Percentiles rank a stretch among this genome's conserved stretches.
Evolutionary conservation across 2,329 filamentous ascomycete species (phyloP).

Genomic region (Xylariaceae sp.): DNA sequence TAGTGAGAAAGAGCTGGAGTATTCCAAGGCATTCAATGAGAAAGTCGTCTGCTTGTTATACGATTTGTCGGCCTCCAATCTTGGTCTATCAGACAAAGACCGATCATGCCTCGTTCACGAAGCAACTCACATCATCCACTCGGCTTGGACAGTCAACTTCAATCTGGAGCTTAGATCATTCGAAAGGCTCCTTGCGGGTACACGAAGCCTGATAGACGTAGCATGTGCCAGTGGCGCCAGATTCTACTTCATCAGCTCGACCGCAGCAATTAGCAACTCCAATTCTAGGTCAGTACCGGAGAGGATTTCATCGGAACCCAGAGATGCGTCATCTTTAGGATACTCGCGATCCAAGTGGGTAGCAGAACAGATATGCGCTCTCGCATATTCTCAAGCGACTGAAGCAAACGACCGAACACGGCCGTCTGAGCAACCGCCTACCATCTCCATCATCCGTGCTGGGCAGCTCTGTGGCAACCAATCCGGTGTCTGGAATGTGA

Average conservation of each 20-base stretch:
- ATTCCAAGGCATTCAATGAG: constrained; percentile 23
- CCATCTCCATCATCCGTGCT: constrained; percentile 38
- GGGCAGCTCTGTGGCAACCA: constrained; percentile 42
- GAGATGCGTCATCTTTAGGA: constrained; percentile 43
- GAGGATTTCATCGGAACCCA: constrained; percentile 36
- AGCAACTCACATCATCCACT: constrained; percentile 52
- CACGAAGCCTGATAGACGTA: constrained; percentile 45
- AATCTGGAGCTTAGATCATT: constrained; percentile 52
- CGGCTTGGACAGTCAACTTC: constrained; percentile 64
- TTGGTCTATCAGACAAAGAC: constrained; percentile 42
- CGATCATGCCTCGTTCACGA: constrained; percentile 40
- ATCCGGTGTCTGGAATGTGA: constrained; percentile 42
- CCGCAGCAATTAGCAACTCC: constrained; percentile 18
- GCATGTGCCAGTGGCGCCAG: constrained; percentile 23
- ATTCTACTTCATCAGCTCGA: constrained; percentile 29
- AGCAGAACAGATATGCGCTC: constrained; percentile 48
- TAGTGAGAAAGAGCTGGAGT: constrained; percentile 12
- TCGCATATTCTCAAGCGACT: constrained; percentile 29
- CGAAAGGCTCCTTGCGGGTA: constrained; percentile 45
- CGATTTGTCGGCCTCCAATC: constrained; percentile 40
- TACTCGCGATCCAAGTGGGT: constrained; percentile 56
- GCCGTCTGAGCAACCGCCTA: constrained; percentile 21
- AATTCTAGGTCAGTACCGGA: constrained; percentile 36
- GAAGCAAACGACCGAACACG: background rate
- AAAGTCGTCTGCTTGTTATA: constrained; percentile 45